phyloP scores from a whole-genome alignment of 83 land plant genomes.

The Larix sibirica region DNA sequence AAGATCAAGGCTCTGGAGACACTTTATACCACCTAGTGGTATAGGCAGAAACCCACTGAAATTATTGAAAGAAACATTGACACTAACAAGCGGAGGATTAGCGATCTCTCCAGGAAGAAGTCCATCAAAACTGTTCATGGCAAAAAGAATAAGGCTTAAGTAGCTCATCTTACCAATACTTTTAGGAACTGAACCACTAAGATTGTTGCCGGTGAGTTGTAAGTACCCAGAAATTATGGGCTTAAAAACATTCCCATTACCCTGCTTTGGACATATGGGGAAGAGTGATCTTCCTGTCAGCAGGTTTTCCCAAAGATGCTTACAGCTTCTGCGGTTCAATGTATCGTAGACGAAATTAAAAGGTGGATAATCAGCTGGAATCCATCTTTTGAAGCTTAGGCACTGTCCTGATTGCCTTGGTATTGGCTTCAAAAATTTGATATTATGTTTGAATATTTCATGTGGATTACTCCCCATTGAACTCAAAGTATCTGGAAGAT shows the following conservation, averaged over 20 bases:
- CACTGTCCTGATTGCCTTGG: slow-evolving; percentile 54
- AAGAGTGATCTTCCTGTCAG: slow-evolving; percentile 43
- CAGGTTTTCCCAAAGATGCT: slow-evolving; percentile 48
- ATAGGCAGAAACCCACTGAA: slow-evolving; percentile 50
- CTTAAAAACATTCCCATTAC: slow-evolving; percentile 8
- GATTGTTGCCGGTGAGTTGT: slow-evolving; percentile 54
- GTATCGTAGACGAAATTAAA: slow-evolving; percentile 48
- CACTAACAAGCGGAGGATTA: slow-evolving; percentile 33
- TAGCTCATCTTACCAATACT: slow-evolving; percentile 39
- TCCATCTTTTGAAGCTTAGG: slow-evolving; percentile 56
- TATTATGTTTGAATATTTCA: slow-evolving; percentile 36
- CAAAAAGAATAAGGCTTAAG: slow-evolving; percentile 47
- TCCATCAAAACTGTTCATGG: slow-evolving; percentile 37
- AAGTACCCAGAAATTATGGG: slow-evolving; percentile 56
- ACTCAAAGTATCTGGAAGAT: slow-evolving; percentile 24
- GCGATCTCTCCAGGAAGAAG: slow-evolving; percentile 43
- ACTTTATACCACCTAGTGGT: slow-evolving; percentile 39
- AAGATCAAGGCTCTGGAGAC: slow-evolving; percentile 62
- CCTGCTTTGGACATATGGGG: slow-evolving; percentile 31
- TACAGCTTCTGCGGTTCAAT: slow-evolving; percentile 50
- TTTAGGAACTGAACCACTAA: slow-evolving; percentile 49
- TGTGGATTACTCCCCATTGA: slow-evolving; percentile 39
- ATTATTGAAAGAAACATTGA: slow-evolving; percentile 47
- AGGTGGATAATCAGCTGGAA: slow-evolving; percentile 65
- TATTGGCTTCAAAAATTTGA: neutral